Base-by-base conservation (phyloP, 768 basidiomycete species). In the Pilatotrama ljubarskyi region DNA sequence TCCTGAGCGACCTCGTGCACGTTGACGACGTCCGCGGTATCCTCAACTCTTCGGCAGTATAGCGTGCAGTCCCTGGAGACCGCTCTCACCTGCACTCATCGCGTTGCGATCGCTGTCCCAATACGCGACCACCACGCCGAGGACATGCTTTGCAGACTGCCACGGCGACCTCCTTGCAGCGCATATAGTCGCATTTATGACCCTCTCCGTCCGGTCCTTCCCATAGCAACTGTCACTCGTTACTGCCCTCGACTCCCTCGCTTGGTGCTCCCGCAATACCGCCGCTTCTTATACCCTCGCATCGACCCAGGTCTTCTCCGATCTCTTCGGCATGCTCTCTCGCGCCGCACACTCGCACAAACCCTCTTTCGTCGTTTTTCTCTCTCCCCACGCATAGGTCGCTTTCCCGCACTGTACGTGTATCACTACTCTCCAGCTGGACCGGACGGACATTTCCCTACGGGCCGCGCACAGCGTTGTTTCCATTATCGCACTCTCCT, bases 1-100 rank as follows among this genome's bases (percentile, higher is more conserved):
- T 99, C 83, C 82, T 99, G 63, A 78, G 90, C 35, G 96, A 99
- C 75, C 82, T 99, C 36, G 44, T 51, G 13, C 26, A 56, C 32
- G 63, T 64, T 35, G 86, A 86, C 52, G 96, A 99, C 74, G 91
- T 98, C 43, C 82, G 96, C 59, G 93, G 66, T 14, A 60, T 70
- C 24, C 61, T 70, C 25, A 65, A 70, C 35, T 56, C 66, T n/a
- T 32, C 29, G n/a, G 49, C 49, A n/a, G 56, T 66, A 52, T 60
- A 68, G 17, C 4, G 29, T 32, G 29, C 29, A 4, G 29, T 32
- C 48, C 29, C n/a, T 47, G 43, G 48, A 53, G 26, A 41, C 48
- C 48, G 24, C 25, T 41, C 38, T n/a, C 55, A 41, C 36, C 18
- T 32, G 5, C 29, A 10, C 29, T 26, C 40, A 38, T n/a, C 43